Evolutionary conservation across 257 asterid genomes (phyloP), one percentile per base, ranked within the genome.

Genomic region (Salvia rosmarinus): DNA sequence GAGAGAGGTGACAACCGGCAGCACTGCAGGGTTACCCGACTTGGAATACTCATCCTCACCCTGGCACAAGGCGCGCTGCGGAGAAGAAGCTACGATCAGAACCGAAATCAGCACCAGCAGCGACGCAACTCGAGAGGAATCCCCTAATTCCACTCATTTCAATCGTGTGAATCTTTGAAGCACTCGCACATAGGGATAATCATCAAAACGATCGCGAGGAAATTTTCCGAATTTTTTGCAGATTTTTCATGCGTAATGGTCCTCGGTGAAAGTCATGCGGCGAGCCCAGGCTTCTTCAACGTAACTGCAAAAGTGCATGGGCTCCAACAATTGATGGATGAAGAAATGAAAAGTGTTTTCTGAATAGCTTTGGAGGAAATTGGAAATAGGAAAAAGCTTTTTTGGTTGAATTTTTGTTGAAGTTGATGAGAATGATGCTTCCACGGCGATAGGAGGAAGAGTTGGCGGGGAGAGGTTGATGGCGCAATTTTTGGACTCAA

Each of bases 391-490:
- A 67, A 78, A 9, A 73, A 69, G 70, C 32, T 42, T 71, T 78
- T 79, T 72, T 73, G 85, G 83, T 65, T 62, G 65, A 78, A 37
- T 42, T 56, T 68, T 78, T 17, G 63, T 72, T 52, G 78, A 74
- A 70, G 76, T 79, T 64, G 80, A 74, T 42, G 84, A 64, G 87
- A 64, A 81, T 60, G 73, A 42, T 50, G 79, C 55, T 73, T 73
- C 85, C 88, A 80, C 79, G 67, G 83, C 78, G 87, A 73, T 80
- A 80, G 89, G 88, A 84, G 71, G 79, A 83, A 85, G 92, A 85
- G 79, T 82, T 85, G 99, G 95, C 80, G 79, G 85, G 83, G 98
- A 91, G 96, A 87, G 86, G 89, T 84, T 77, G 67, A 80, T 76
- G 91, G 83, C 89, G 81, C 67, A 34, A 70, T 81, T 76, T 59